Conservation (phyloP, 257 asterid species). For the Voacanga thouarsii region DNA sequence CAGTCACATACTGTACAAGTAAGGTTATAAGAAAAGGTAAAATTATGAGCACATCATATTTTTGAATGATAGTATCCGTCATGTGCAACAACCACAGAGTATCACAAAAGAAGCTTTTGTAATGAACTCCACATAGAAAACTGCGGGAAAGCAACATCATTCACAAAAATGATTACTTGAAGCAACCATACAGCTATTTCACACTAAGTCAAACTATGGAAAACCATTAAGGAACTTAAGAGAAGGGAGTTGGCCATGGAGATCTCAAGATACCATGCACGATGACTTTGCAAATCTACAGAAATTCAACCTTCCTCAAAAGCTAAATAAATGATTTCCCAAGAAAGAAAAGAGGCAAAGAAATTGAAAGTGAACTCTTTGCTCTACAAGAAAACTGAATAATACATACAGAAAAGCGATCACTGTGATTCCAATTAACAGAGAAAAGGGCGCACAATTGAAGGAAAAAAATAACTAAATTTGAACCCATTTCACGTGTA, state of each 20-base stretch:
- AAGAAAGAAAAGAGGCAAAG: not conserved
- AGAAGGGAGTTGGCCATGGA: not conserved
- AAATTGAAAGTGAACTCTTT: conserved; percentile 7
- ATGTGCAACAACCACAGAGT: conserved; percentile 18
- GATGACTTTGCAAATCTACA: not conserved
- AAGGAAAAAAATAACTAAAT: conserved; percentile 17
- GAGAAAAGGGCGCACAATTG: conserved; percentile 15
- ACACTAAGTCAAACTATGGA: conserved; percentile 4
- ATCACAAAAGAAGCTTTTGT: conserved; percentile 6
- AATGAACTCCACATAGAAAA: not conserved
- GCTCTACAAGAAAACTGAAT: conserved; percentile 19
- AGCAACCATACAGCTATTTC: not conserved
- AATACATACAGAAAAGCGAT: conserved; percentile 11
- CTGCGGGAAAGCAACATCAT: not conserved
- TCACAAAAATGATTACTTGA: conserved; percentile 6
- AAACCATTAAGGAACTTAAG: not conserved
- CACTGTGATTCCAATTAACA: conserved; percentile 26
- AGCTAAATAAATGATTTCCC: not conserved
- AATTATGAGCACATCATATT: conserved; percentile 18
- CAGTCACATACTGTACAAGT: not conserved
- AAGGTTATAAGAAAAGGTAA: not conserved
- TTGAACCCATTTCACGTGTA: conserved; percentile 29
- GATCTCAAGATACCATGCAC: conserved; percentile 12
- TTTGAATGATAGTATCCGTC: conserved; percentile 22
- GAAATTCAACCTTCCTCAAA: not conserved